Percentiles rank a stretch among this genome's conserved stretches.
phyloP scores from a whole-genome alignment of 2,329 filamentous ascomycete species.

The Neobulgaria alba region DNA sequence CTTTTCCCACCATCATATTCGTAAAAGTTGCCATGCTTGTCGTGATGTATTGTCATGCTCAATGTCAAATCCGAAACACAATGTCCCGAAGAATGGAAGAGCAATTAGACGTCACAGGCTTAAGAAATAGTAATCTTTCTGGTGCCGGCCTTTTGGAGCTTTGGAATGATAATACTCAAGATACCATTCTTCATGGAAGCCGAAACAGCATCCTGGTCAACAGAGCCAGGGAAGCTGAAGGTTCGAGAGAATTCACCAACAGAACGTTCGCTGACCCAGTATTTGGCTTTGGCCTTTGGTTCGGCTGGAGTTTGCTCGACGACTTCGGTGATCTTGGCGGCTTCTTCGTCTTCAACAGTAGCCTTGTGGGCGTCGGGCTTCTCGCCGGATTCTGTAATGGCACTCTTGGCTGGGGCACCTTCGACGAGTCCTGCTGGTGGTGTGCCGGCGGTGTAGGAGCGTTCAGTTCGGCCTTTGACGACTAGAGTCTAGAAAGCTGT shows the following conservation, averaged over 20 bases:
- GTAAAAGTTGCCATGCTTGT: too few species aligned
- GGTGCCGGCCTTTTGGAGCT: slow-evolving; percentile 50
- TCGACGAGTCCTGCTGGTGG: slow-evolving; percentile 41
- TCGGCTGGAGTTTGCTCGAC: neutral
- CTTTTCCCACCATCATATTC: too few species aligned
- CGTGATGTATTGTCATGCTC: too few species aligned
- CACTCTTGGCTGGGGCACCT: slow-evolving; percentile 28
- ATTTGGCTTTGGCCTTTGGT: slow-evolving; percentile 40
- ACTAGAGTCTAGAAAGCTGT: slow-evolving; percentile 65
- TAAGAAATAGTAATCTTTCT: slow-evolving; percentile 43
- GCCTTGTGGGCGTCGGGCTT: neutral
- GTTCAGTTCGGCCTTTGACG: slow-evolving; percentile 62
- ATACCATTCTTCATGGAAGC: slow-evolving; percentile 59
- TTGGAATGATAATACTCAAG: slow-evolving; percentile 55
- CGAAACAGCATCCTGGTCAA: slow-evolving; percentile 53
- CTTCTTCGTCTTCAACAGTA: slow-evolving; percentile 1
- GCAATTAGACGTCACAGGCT: too few species aligned
- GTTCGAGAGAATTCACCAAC: slow-evolving; percentile 59
- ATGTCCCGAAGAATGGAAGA: too few species aligned
- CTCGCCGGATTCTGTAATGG: slow-evolving; percentile 23
- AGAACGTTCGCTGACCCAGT: slow-evolving; percentile 62
- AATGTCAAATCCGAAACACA: too few species aligned
- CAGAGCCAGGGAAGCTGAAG: slow-evolving; percentile 57
- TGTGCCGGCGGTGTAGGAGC: slow-evolving; percentile 43
- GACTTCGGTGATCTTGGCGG: neutral